Evolutionary conservation across 2,329 filamentous ascomycete genomes (phyloP).

Genomic region (Aspergillus puulaauensis): DNA sequence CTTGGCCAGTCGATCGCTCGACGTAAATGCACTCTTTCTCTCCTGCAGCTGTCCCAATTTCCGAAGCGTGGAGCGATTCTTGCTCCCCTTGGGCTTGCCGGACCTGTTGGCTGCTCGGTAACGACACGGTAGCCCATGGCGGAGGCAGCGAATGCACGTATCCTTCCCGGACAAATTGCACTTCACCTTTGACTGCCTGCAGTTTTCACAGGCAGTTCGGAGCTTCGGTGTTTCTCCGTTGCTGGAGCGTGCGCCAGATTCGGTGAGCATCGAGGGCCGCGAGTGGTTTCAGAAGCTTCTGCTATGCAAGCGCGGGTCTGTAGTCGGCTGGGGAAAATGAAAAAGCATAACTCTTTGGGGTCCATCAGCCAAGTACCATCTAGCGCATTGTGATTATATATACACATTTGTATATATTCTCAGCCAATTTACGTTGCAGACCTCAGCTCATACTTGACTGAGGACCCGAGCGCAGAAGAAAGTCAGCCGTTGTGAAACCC

Average conservation of each 20-base stretch:
- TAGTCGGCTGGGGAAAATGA: neutral
- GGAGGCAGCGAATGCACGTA: slow-evolving; percentile 38
- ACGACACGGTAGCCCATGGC: slow-evolving; percentile 37
- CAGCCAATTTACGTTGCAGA: slow-evolving; percentile 6
- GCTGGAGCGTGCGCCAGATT: slow-evolving; percentile 19
- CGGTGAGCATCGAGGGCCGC: slow-evolving; percentile 25
- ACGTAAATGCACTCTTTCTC: slow-evolving; percentile 22
- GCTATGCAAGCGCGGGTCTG: neutral
- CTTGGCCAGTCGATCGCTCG: slow-evolving; percentile 1
- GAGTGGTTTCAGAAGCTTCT: neutral
- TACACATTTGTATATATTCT: slow-evolving; percentile 7
- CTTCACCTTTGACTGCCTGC: slow-evolving; percentile 42
- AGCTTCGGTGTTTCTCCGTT: slow-evolving; percentile 34
- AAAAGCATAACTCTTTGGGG: slow-evolving; percentile 4
- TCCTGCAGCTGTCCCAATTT: slow-evolving; percentile 38
- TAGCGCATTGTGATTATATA: slow-evolving; percentile 16
- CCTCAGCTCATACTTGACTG: slow-evolving; percentile 28
- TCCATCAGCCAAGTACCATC: neutral
- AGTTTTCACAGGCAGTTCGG: slow-evolving; percentile 40
- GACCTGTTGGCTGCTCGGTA: slow-evolving; percentile 41
- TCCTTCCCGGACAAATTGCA: slow-evolving; percentile 38
- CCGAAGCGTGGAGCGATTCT: slow-evolving; percentile 37
- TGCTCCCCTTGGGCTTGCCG: slow-evolving; percentile 41
- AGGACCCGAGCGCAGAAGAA: slow-evolving; percentile 31
- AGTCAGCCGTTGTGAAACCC: slow-evolving; percentile 41